phyloP scores from a whole-genome alignment of 2,329 filamentous ascomycete genomes.

The Arachnomyces sp. region DNA sequence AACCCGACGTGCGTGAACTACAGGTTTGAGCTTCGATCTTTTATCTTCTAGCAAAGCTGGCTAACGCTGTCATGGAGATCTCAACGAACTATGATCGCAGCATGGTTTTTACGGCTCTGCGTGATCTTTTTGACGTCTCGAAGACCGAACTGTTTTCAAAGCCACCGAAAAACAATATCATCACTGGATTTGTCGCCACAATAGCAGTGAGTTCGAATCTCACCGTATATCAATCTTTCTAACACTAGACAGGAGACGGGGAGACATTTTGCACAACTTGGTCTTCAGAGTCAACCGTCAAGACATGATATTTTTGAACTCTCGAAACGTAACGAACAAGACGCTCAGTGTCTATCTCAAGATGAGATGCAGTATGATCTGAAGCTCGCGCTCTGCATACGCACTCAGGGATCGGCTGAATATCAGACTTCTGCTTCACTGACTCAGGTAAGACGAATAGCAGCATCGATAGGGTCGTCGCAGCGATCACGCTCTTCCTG shows the following conservation, averaged over 20 bases:
- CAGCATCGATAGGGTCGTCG: conserved; percentile 2
- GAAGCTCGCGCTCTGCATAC: neutral
- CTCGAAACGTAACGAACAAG: neutral
- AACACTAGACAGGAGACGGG: too few relatives aligned
- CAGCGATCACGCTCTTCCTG: conserved; percentile 1
- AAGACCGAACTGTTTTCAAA: neutral
- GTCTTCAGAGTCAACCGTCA: neutral
- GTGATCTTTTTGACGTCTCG: neutral
- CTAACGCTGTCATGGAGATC: neutral
- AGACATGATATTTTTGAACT: neutral
- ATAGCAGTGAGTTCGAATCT: conserved; percentile 1
- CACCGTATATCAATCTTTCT: too few relatives aligned
- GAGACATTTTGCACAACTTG: neutral
- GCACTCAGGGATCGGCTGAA: neutral
- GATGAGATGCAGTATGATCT: conserved; percentile 3
- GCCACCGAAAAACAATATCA: neutral
- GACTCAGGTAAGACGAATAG: conserved; percentile 2
- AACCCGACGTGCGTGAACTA: neutral
- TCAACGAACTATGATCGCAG: conserved; percentile 3
- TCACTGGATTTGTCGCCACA: conserved; percentile 4
- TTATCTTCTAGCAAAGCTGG: neutral
- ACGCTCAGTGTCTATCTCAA: neutral
- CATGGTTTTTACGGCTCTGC: conserved; percentile 1
- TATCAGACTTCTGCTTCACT: conserved; percentile 5
- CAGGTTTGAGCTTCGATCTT: neutral